Evolutionary conservation across 495 filamentous ascomycete species (phyloP), one percentile per base, ranked within the genome.

Genomic region (Lophiostoma macrostomum): DNA sequence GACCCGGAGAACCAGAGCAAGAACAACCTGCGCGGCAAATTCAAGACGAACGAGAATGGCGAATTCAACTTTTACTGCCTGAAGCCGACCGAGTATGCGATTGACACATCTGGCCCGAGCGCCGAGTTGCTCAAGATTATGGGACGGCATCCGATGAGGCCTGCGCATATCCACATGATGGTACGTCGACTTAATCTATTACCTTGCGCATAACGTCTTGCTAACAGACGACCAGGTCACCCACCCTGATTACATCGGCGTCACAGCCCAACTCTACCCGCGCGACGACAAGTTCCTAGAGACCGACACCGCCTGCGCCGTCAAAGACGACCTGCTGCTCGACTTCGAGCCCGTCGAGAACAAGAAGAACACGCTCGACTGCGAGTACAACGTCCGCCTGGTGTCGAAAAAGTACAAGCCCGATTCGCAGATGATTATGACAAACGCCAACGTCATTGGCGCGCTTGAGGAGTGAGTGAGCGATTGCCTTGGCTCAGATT

Each of bases 1-100:
- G 88, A 91, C 70, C 82, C 85, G 30, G 74, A 81, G 29, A 71
- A 69, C 53, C 87, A 91, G 77, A 69, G 73, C 37, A 82, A 84
- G 68, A 88, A 86, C 78, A 91, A 91, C 76, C 77, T 91, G 20
- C 79, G 88, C 45, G 88, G 88, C 67, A 91, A 90, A 73, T 90
- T 89, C 78, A 79, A 76, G 59, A 78, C 82, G 59, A 81, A 93
- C 73, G 82, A 77, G 59, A 78, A 90, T 53, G 87, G 87, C 66
- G 73, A 81, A 56, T 93, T 87, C 75, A 74, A 69, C 64, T 85
- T 87, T 71, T 90, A 91, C 79, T 90, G 86, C 78, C 80, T 88
- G 65, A 80, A 86, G 69, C 88, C 88, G 0, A 90, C 86, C 1
- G 81, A 85, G 5, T 93, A 93, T 74, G 83, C 81, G 5, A 16